Base-by-base conservation (phyloP, 495 filamentous ascomycete species). In the Penicillium macrosclerotiorum region DNA sequence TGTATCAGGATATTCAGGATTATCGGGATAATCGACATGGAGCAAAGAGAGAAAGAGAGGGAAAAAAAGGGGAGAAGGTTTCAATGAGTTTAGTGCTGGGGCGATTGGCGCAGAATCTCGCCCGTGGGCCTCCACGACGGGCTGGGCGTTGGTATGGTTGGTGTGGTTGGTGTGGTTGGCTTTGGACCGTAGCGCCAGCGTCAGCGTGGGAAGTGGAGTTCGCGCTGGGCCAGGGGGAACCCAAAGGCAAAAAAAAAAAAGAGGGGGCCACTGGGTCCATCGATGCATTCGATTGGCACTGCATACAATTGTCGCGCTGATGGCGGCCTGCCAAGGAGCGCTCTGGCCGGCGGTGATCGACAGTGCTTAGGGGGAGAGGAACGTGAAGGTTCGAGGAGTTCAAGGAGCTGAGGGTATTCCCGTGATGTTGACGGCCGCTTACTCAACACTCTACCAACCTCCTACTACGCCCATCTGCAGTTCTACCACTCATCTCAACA, bases 311-410 rank as follows among this genome's bases (percentile, higher is more conserved):
- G 17, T 7, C 30, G 40, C 18, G 40, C 12, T 42, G 37, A 49
- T 54, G 48, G 51, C 48, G 49, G 42, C 26, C 25, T 38, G 47
- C 47, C 47, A 50, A 50, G 47, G 30, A 24, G 16, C 41, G 45
- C 50, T 57, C 25, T 56, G 49, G 44, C 49, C 53, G 49, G 42
- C 22, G 25, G 49, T 43, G 51, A 57, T 57, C 54, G 54, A 57
- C 54, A 51, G 27, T 34, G 22, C 36, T 33, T 42, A 12, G 3
- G 27, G 11, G 41, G 42, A 30, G 42, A 27, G 26, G 41, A 51
- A 51, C 47, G 47, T 48, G 25, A 27, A 27, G n/a, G n/a, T n/a
- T n/a, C n/a, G n/a, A n/a, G n/a, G n/a, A n/a, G n/a, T n/a, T n/a
- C n/a, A n/a, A n/a, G n/a, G n/a, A n/a, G n/a, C n/a, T n/a, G n/a